These are phyloP conservation scores for Danielia oregonensis DNA, from an alignment of 805 yeast genomes.

Conservation along the genomic window DNA sequence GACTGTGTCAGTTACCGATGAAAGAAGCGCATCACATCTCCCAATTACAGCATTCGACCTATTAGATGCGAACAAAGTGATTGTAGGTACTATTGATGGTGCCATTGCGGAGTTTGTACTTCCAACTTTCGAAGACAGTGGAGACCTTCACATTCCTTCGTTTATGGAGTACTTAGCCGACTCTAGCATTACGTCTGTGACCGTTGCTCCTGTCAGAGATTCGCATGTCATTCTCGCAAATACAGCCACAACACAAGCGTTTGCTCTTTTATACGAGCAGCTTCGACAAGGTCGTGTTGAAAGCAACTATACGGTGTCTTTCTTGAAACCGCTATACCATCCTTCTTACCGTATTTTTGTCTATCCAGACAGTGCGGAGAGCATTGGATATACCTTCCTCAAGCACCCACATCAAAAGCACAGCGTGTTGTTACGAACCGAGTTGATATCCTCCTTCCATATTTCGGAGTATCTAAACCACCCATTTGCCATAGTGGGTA, in stretches of 20 bases:
- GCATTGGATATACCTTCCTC: conserved; percentile 25
- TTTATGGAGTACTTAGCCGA: conserved; percentile 30
- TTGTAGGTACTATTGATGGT: conserved; percentile 61
- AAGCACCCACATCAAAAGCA: conserved; percentile 35
- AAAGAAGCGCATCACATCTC: conserved; percentile 5
- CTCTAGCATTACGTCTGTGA: conserved; percentile 25
- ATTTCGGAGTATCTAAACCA: conserved; percentile 33
- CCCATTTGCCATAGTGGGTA: conserved; percentile 34
- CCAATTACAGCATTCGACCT: conserved; percentile 49
- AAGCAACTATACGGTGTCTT: conserved; percentile 21
- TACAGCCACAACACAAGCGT: conserved; percentile 25
- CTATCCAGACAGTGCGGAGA: conserved; percentile 25
- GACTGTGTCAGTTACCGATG: conserved; percentile 10
- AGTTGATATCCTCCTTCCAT: conserved; percentile 26
- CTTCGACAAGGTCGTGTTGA: conserved; percentile 26
- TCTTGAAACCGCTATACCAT: conserved; percentile 28
- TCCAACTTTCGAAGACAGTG: conserved; percentile 18
- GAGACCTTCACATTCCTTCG: conserved; percentile 23
- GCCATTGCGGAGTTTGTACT: conserved; percentile 53
- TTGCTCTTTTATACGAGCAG: conserved; percentile 19
- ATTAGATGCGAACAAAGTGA: conserved; percentile 37
- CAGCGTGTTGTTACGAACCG: conserved; percentile 26
- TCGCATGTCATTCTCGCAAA: conserved; percentile 25
- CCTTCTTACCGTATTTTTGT: conserved; percentile 23
- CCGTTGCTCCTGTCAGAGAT: conserved; percentile 22